phyloP scores from a whole-genome alignment of 2,329 filamentous ascomycete species.

The Neofusicoccum laricinum region DNA sequence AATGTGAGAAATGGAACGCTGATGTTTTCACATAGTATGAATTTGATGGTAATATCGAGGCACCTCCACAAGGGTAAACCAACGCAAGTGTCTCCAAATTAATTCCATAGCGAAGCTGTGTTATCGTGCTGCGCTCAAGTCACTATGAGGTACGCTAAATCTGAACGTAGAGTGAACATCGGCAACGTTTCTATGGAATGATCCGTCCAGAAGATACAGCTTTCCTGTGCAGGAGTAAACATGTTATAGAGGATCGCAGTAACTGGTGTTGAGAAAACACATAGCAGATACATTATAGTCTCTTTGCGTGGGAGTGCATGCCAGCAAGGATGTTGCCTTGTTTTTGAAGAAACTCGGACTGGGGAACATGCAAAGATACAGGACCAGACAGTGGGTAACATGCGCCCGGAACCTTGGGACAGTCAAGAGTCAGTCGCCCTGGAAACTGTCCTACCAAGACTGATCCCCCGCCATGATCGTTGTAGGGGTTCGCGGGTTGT shows the following conservation, averaged over 20 bases:
- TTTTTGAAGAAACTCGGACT: background rate
- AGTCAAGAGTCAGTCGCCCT: background rate
- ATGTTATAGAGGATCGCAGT: background rate
- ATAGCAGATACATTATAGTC: background rate
- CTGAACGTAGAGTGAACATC: too few species aligned
- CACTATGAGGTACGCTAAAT: too few species aligned
- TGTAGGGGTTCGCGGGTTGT: background rate
- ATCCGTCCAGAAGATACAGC: background rate
- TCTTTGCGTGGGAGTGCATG: background rate
- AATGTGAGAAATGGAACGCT: too few species aligned
- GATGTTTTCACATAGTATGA: too few species aligned
- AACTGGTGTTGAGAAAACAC: background rate
- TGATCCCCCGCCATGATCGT: background rate
- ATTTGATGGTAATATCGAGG: too few species aligned
- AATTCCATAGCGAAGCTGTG: too few species aligned
- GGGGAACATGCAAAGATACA: background rate
- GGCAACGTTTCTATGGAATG: background rate
- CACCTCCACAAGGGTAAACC: too few species aligned
- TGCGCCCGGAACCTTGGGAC: background rate
- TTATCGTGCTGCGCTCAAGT: too few species aligned
- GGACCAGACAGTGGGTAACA: background rate
- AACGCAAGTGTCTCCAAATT: too few species aligned
- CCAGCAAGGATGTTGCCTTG: background rate
- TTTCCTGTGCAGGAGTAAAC: background rate
- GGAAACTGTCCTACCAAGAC: background rate